These are phyloP conservation scores for Pichia sp. DNA, from an alignment of 1,139 yeast species.

Conservation along the genomic window DNA sequence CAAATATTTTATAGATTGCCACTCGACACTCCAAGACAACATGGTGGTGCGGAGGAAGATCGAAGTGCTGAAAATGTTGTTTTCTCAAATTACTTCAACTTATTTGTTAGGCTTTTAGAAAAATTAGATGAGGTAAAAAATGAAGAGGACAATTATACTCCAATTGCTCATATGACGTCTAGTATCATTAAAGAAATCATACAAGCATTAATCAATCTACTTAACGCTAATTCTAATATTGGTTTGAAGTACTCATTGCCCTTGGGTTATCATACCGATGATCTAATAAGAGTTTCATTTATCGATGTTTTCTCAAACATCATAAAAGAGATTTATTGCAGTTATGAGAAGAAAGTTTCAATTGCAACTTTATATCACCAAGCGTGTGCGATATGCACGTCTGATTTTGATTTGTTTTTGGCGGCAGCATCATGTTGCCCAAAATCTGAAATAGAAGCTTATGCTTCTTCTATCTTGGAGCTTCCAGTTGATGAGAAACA, in stretches of 20 bases:
- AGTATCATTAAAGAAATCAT: slow-evolving; percentile 63
- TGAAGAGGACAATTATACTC: slow-evolving; percentile 19
- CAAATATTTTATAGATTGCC: slow-evolving; percentile 51
- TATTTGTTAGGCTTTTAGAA: slow-evolving; percentile 67
- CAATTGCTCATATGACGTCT: slow-evolving; percentile 46
- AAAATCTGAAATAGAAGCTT: slow-evolving; percentile 64
- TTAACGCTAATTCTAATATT: slow-evolving; percentile 70
- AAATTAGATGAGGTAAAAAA: slow-evolving; percentile 41
- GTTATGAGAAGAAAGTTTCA: slow-evolving; percentile 24
- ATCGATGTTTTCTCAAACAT: slow-evolving; percentile 72
- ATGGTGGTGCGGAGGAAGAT: slow-evolving; percentile 21
- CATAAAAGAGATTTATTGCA: slow-evolving; percentile 30
- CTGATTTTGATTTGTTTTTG: slow-evolving; percentile 23
- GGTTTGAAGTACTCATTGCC: slow-evolving; percentile 77
- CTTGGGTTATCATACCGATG: slow-evolving; percentile 69
- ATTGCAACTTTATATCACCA: slow-evolving; percentile 6
- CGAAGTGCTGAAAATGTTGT: slow-evolving; percentile 51
- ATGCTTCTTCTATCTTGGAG: slow-evolving; percentile 65
- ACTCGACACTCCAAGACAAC: slow-evolving; percentile 48
- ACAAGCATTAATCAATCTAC: slow-evolving; percentile 59
- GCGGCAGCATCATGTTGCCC: slow-evolving; percentile 45
- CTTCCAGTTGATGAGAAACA: slow-evolving; percentile 52
- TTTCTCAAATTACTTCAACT: slow-evolving; percentile 68
- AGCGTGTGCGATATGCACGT: slow-evolving; percentile 19
- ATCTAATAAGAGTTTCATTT: slow-evolving; percentile 63